Conservation (phyloP, 257 asterid genomes). For the Gardenia jasminoides region DNA sequence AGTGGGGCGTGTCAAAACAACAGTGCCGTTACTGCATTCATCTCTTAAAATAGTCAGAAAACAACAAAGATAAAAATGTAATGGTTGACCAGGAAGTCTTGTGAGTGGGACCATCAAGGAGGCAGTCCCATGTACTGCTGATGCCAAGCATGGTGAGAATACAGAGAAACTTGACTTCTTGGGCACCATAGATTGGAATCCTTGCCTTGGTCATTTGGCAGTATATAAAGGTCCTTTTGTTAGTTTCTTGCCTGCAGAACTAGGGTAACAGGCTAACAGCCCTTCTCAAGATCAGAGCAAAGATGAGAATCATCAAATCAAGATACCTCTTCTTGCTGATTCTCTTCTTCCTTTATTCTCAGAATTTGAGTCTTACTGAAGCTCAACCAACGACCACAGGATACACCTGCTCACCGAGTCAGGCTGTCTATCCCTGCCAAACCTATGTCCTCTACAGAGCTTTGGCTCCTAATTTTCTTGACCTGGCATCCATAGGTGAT, state of each 20-base stretch:
- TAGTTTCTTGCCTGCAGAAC: background rate
- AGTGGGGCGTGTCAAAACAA: background rate
- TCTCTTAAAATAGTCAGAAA: background rate
- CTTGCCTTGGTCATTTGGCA: background rate
- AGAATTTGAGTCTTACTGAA: conserved; percentile 16
- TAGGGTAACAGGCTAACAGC: background rate
- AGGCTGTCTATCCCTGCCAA: conserved; percentile 49
- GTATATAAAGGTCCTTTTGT: background rate
- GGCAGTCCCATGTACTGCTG: background rate
- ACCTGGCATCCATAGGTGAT: conserved; percentile 74
- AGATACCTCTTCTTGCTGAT: conserved; percentile 14
- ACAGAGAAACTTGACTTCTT: background rate
- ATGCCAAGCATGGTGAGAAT: no score
- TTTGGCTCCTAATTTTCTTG: conserved; percentile 49
- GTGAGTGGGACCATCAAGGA: conserved; percentile 24
- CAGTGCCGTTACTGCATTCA: background rate
- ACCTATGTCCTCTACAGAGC: conserved; percentile 77
- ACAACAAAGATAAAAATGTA: background rate
- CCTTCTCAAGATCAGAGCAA: background rate
- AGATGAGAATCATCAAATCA: conserved; percentile 21
- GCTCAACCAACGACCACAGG: conserved; percentile 63
- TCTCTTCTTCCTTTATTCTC: conserved; percentile 28
- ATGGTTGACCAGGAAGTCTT: conserved; percentile 28
- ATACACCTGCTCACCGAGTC: conserved; percentile 51
- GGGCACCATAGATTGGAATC: background rate